Percentiles rank a stretch among this genome's conserved stretches.
phyloP scores from a whole-genome alignment of 2,329 filamentous ascomycete species.

The Beauveria brongniartii region DNA sequence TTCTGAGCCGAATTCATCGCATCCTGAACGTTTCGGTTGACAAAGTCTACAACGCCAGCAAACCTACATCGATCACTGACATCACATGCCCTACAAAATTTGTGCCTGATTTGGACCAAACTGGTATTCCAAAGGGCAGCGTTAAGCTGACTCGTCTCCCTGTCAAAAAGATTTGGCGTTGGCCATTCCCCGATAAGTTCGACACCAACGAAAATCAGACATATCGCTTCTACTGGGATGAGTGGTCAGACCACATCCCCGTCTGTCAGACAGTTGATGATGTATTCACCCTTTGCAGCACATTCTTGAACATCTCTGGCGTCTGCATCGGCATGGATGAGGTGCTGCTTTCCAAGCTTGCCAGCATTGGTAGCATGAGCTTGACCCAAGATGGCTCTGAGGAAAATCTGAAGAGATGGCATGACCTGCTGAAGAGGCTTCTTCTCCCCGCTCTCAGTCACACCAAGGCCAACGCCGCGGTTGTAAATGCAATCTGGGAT shows the following conservation, averaged over 20 bases:
- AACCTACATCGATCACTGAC: constrained; percentile 24
- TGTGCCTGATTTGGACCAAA: constrained; percentile 50
- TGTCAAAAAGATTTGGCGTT: constrained; percentile 63
- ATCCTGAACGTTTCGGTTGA: constrained; percentile 75
- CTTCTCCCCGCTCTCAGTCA: constrained; percentile 85
- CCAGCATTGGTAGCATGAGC: constrained; percentile 76
- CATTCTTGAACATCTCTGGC: constrained; percentile 76
- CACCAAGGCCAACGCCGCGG: constrained; percentile 73
- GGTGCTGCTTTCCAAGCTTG: constrained; percentile 67
- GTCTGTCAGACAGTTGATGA: constrained; percentile 87
- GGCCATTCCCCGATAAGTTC: constrained; percentile 73
- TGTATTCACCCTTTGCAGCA: constrained; percentile 77
- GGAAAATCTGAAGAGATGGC: constrained; percentile 70
- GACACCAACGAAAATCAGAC: constrained; percentile 69
- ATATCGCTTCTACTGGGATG: constrained; percentile 95
- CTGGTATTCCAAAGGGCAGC: constrained; percentile 59
- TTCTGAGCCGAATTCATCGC: constrained; percentile 73
- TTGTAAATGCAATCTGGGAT: constrained; percentile 80
- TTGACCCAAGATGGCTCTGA: constrained; percentile 61
- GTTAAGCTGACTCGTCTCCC: constrained; percentile 53
- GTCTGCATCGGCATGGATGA: constrained; percentile 84
- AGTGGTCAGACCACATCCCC: constrained; percentile 91
- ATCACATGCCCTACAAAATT: constrained; percentile 36
- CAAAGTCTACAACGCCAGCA: constrained; percentile 54
- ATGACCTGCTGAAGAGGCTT: constrained; percentile 71